Conservation (phyloP, 371 early-diverging fungal species). For the Lichtheimia ornata region DNA sequence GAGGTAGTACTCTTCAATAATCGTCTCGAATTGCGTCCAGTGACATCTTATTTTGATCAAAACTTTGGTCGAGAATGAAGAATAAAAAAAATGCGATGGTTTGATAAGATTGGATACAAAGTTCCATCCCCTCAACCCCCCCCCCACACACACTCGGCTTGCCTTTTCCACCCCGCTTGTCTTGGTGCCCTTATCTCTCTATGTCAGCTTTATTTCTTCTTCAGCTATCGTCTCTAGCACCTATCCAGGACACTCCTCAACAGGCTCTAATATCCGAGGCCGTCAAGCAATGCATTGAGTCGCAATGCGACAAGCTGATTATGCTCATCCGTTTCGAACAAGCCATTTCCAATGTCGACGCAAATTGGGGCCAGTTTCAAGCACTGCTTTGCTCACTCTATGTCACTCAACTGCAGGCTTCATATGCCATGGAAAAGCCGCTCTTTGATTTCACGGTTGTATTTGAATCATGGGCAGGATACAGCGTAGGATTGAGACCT, state of each 20-base stretch:
- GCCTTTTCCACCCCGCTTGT: no score
- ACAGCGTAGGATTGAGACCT: constrained; percentile 23
- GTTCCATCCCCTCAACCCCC: no score
- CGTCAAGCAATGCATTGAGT: not conserved
- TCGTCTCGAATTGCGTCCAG: constrained; percentile 1
- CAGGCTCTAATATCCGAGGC: constrained; percentile 1
- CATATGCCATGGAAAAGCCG: constrained; percentile 26
- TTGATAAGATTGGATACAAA: no score
- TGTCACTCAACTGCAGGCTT: constrained; percentile 27
- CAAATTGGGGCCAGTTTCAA: constrained; percentile 34
- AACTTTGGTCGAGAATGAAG: not conserved
- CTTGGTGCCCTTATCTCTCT: no score
- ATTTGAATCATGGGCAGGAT: constrained; percentile 35
- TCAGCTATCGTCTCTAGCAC: not conserved
- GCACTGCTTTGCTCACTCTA: constrained; percentile 33
- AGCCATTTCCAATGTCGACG: constrained; percentile 4
- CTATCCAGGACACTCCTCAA: not conserved
- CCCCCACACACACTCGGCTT: no score
- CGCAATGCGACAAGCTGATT: constrained; percentile 3
- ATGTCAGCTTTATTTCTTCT: constrained; percentile 4
- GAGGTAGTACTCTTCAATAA: constrained; percentile 1
- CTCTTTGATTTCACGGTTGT: constrained; percentile 40
- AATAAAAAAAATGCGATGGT: no score
- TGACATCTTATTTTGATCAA: not conserved
- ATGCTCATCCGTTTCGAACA: not conserved